Conservation (phyloP, 257 asterid genomes). For the Capsicum chinense region DNA sequence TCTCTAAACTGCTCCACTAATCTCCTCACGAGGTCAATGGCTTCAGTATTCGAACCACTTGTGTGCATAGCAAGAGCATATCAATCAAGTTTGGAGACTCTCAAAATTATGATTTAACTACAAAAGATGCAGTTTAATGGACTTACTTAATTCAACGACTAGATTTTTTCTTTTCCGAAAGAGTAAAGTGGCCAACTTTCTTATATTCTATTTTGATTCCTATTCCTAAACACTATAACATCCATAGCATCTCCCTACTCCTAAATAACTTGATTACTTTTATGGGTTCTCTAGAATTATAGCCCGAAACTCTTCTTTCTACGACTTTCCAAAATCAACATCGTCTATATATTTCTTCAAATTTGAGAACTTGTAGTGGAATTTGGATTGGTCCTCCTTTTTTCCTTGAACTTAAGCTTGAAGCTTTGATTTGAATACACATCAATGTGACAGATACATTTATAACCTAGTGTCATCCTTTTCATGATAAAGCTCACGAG, state of each 20-base stretch:
- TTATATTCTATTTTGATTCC: neutral
- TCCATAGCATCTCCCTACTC: neutral
- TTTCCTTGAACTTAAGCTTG: neutral
- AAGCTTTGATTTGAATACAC: neutral
- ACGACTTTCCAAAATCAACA: neutral
- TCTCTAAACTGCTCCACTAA: too few relatives aligned
- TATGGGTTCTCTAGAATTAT: slow-evolving; percentile 5
- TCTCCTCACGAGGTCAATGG: too few relatives aligned
- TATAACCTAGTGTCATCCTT: neutral
- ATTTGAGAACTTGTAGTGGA: neutral
- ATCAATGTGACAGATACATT: neutral
- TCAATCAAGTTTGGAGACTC: neutral
- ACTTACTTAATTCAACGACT: neutral
- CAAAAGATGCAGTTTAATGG: neutral
- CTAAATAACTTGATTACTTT: neutral
- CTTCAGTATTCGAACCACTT: neutral
- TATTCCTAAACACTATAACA: neutral
- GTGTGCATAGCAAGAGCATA: neutral
- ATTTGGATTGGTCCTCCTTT: neutral
- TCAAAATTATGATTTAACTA: neutral
- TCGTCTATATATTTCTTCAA: neutral
- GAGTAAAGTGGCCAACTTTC: neutral
- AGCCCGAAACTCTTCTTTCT: slow-evolving; percentile 20
- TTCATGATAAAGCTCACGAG: slow-evolving; percentile 18
- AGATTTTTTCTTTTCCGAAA: neutral